Base-by-base conservation (phyloP, 257 asterid species). In the Solanum verrucosum region DNA sequence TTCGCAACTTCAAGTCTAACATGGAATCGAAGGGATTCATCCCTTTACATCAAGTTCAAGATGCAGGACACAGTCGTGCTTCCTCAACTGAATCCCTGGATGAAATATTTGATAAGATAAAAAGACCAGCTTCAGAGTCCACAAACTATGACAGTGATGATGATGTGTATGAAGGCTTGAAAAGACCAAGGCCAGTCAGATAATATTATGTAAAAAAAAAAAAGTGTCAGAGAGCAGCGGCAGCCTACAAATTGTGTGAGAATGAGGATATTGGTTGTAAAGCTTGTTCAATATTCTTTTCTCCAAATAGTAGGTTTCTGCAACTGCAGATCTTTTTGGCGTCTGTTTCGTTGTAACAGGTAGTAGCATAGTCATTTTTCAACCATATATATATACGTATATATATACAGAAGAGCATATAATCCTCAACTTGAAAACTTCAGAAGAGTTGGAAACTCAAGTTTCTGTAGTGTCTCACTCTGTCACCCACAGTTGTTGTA, bases 31-130 rank as follows among this genome's bases (percentile, higher is more conserved):
- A 90, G 85, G 93, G 63, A 87, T 94, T 94, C 88, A 89, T 93
- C 27, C 94, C 95, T 35, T 34, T 94, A 9, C 68, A 90, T n/a
- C 94, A 93, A 59, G 87, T 34, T 87, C 92, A 88, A 68, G 95
- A 92, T 79, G 21, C 68, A 21, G 88, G 86, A 10, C 92, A 86
- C 84, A 82, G 87, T 2, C 91, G 44, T 3, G 86, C 49, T 42
- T 89, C 95, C 9, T 90, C 96, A 18, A 84, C 93, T 16, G 95
- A 94, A 89, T 93, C 97, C 49, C 93, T 95, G 2, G 96, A 93
- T 56, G 94, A 93, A 25, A 94, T 95, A 87, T 94, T 94, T 49
- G 94, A 92, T 88, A 91, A 94, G 88, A 91, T 94, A 71, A 90
- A 90, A 52, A 88, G 89, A 87, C 94, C 94, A 25, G 27, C 88